Evolutionary conservation across 495 filamentous ascomycete genomes (phyloP).

Genomic region (Aspergillus bertholletiae): DNA sequence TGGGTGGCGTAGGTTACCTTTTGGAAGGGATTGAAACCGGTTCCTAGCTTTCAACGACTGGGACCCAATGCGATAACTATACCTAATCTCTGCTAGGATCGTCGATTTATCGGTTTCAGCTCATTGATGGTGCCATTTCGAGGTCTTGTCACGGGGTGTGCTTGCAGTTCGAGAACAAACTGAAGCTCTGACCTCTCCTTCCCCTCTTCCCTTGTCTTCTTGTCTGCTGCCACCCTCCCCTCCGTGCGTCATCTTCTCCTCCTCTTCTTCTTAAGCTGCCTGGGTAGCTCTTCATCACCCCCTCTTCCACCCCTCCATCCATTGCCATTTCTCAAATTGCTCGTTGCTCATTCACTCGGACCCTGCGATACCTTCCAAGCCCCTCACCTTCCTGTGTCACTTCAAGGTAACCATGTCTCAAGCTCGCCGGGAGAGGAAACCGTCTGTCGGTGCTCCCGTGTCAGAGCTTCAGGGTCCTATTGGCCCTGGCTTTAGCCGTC

Average conservation of each 20-base stretch:
- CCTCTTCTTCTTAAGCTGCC: not conserved
- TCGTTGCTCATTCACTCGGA: not conserved
- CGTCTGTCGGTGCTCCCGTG: slow-evolving; percentile 77
- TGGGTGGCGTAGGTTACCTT: not conserved
- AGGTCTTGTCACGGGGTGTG: not conserved
- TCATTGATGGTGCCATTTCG: not conserved
- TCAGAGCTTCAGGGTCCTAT: slow-evolving; percentile 78
- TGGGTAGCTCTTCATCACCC: not conserved
- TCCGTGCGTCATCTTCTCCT: slow-evolving; percentile 7
- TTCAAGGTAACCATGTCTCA: slow-evolving; percentile 14
- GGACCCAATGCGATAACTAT: not conserved
- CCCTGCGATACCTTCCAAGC: not conserved
- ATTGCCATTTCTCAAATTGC: slow-evolving; percentile 6
- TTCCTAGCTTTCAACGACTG: not conserved
- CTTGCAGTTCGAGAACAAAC: not conserved
- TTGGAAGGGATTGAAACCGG: not conserved
- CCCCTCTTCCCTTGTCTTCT: not conserved
- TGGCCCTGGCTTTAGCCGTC: slow-evolving; percentile 66
- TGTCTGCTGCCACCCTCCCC: not conserved
- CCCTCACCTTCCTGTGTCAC: not conserved
- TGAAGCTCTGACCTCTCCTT: slow-evolving; percentile 5
- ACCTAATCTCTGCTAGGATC: not conserved
- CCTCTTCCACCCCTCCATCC: slow-evolving; percentile 4
- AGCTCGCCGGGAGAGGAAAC: slow-evolving; percentile 59
- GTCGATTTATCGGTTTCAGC: not conserved